Evolutionary conservation across 495 filamentous ascomycete species (phyloP).

Genomic region (Penicillium nucicola): DNA sequence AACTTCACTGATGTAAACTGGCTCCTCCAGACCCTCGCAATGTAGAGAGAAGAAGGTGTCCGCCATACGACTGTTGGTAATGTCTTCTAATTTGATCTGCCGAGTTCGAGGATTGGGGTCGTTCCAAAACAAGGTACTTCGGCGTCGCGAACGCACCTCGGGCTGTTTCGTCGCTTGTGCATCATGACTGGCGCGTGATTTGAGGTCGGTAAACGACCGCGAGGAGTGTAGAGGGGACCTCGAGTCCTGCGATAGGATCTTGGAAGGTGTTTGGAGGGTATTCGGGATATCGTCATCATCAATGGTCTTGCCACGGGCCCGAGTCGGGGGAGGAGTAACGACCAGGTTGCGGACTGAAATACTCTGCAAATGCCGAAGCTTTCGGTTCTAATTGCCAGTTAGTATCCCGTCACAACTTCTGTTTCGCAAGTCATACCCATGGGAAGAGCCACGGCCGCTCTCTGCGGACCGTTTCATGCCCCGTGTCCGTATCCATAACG

Average conservation of each 20-base stretch:
- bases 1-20: constrained; percentile 88
- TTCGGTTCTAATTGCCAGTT: constrained; percentile 62
- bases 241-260: constrained; percentile 61
- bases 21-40: constrained; percentile 58
- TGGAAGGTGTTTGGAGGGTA: constrained; percentile 64
- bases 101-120: constrained; percentile 62
- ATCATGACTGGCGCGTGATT: constrained; percentile 29
- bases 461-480: constrained; percentile 21
- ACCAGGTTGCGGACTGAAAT: constrained; percentile 85
- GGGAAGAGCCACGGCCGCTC: constrained; percentile 24
- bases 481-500: constrained; percentile 14
- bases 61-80: constrained; percentile 68
- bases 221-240: constrained; percentile 61
- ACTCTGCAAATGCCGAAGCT: constrained; percentile 81
- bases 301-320: constrained; percentile 67
- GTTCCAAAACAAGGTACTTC: constrained; percentile 67
- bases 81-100: constrained; percentile 75
- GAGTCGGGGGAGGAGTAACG: constrained; percentile 46
- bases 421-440: constrained; percentile 11
- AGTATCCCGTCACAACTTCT: constrained; percentile 8
- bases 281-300: constrained; percentile 79
- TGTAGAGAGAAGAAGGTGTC: constrained; percentile 90
- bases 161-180: constrained; percentile 17
- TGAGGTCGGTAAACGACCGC: constrained; percentile 69
- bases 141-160: constrained; percentile 47